Base-by-base conservation (phyloP, 2,329 filamentous ascomycete species). In the Calonectria pteridis region DNA sequence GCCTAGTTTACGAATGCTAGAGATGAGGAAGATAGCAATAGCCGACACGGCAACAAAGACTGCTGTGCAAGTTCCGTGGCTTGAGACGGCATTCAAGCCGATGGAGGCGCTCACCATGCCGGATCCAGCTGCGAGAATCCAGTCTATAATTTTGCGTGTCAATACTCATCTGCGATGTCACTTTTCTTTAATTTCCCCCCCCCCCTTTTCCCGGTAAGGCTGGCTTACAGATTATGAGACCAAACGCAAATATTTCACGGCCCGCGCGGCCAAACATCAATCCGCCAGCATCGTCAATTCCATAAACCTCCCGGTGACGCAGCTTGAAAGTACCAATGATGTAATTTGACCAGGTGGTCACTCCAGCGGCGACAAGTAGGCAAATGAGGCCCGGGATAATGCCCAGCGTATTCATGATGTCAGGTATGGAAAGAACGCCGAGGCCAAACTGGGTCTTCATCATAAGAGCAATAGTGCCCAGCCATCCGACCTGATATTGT, bases 311-410 rank as follows among this genome's bases (percentile, higher is more conserved):
- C 2, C 84, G 85, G 76, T 90, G 88, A 23, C 81, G 80, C 26
- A 87, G 75, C 77, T 90, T 90, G 83, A 90, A 90, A n/a, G 82
- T 79, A 11, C 86, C 87, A 13, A 88, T 81, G n/a, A 87, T 86
- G 73, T 86, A 88, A 69, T 84, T 83, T 5, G 86, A 87, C 87
- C 87, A 89, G 3, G 85, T 87, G 0, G 86, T 88, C 75, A 88
- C 86, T 37, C 50, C 74, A 1, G 82, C 85, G 33, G 88, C 84
- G 11, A 76, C 73, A 2, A 84, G 53, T 6, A 89, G 79, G 46
- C 84, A 82, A 13, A 88, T 85, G 11, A 88, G 77, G 13, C 87
- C 87, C 0, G 87, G 87, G 13, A 88, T 81, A 31, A 89, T 80
- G 14, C 87, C 87, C 13, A 89, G 81, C 1, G 81, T 82, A 68